A percentile compares a stretch with the other conserved stretches of the same genome.
These are phyloP conservation scores for Anastatica hierochuntica DNA, from an alignment of 345 rosid species.

Conservation along the genomic window DNA sequence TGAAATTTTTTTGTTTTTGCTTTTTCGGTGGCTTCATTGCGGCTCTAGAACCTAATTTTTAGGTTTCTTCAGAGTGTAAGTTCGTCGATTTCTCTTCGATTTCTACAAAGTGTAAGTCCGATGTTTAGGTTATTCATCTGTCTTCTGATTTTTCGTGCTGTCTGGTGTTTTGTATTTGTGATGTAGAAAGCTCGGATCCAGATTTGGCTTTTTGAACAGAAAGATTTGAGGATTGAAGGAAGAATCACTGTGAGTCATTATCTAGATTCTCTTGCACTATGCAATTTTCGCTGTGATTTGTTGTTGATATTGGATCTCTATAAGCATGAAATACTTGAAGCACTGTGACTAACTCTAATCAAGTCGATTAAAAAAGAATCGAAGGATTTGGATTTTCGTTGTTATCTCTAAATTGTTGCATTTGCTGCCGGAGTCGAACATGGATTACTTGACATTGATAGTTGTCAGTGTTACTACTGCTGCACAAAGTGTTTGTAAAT, in stretches of 20 bases:
- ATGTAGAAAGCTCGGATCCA: constrained; percentile 88
- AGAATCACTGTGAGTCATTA: constrained; percentile 28
- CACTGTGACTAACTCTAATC: too few relatives aligned
- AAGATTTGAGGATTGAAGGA: constrained; percentile 87
- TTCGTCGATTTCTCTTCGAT: neutral
- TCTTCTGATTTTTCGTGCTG: neutral
- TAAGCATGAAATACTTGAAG: too few relatives aligned
- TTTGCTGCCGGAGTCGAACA: too few relatives aligned
- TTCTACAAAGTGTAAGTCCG: too few relatives aligned
- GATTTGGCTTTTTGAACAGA: constrained; percentile 98
- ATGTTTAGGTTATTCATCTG: neutral
- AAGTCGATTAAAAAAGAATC: too few relatives aligned
- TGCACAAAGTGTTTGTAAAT: neutral
- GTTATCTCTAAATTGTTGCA: too few relatives aligned
- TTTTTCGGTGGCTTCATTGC: constrained; percentile 6
- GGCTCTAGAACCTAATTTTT: constrained; percentile 76
- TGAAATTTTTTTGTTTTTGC: neutral
- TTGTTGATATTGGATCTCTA: too few relatives aligned
- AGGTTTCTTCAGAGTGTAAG: constrained; percentile 94
- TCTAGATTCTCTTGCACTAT: too few relatives aligned
- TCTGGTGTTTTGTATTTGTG: neutral
- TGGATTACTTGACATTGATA: neutral
- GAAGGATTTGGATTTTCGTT: too few relatives aligned
- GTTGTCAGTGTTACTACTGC: neutral
- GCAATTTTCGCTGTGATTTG: too few relatives aligned